Evolutionary conservation across 306 rosid genomes (phyloP), one percentile per base, ranked within the genome.

Genomic region (Astragalus glycyphyllos): DNA sequence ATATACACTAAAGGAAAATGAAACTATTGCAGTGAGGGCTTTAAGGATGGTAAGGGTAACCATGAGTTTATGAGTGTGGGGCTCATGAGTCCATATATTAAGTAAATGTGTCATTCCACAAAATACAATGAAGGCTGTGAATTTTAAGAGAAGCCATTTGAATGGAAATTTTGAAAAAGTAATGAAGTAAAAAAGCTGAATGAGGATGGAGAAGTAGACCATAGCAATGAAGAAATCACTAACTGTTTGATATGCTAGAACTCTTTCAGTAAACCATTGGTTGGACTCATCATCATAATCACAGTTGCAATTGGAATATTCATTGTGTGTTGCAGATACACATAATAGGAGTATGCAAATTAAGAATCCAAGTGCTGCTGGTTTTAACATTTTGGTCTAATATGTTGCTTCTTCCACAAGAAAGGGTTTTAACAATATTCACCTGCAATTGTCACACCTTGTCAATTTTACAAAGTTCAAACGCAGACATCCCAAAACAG

Each of bases 191-290:
- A n/a, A n/a, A n/a, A n/a, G n/a, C n/a, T n/a, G n/a, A n/a, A n/a
- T n/a, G n/a, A n/a, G n/a, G n/a, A n/a, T n/a, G n/a, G n/a, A n/a
- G n/a, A n/a, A n/a, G n/a, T n/a, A n/a, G n/a, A n/a, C n/a, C 61
- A 92, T 86, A 0, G 97, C 96, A 67, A 92, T 92, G 31, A 92
- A 67, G 84, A 92, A 84, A 82, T 92, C 98, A 49, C 96, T 73
- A 73, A 90, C 90, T 65, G 84, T 80, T 75, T 92, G 98, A 65
- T 89, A 84, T 72, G 85, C 97, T 40, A 90, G 53, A 80, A 92
- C 82, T 77, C 72, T 85, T 8, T 90, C 98, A 48, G 85, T 65
- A 58, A 81, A 86, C n/a, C n/a, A n/a, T n/a, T n/a, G 29, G 29
- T 23, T 23, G 29, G 29, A 23, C 29, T 23, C 29, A 23, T 23